These are phyloP conservation scores for Spongospora subterranea DNA, from an alignment of 208 protist genomes.

Conservation along the genomic window DNA sequence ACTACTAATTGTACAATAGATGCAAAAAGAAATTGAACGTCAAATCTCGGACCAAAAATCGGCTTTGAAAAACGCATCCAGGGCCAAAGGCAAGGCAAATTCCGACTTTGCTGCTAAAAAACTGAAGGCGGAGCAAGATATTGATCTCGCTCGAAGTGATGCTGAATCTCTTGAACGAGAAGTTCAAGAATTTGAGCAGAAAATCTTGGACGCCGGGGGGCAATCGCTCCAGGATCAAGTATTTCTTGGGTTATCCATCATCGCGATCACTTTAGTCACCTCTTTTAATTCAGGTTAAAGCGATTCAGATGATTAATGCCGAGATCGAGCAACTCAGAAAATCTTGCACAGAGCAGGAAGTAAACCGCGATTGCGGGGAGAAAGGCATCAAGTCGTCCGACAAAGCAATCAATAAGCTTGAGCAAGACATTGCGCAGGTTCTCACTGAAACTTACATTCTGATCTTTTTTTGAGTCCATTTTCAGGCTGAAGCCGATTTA, in stretches of 20 bases:
- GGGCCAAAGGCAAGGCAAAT: too few relatives aligned
- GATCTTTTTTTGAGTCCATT: constrained; percentile 5
- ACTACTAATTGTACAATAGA: too few relatives aligned
- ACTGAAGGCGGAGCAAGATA: not conserved
- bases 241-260: too few relatives aligned
- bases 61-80: too few relatives aligned
- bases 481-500: not conserved
- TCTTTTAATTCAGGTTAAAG: constrained; percentile 6
- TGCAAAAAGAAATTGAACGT: too few relatives aligned
- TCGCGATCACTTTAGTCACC: not conserved
- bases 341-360: not conserved
- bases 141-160: not conserved
- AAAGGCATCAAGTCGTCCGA: not conserved
- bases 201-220: constrained; percentile 59
- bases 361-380: not conserved
- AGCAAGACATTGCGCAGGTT: not conserved
- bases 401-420: constrained; percentile 42
- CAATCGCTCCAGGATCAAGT: constrained; percentile 48
- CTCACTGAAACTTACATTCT: too few relatives aligned
- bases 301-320: constrained; percentile 10
- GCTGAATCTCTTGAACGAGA: constrained; percentile 43
- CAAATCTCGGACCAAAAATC: too few relatives aligned
- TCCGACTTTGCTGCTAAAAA: too few relatives aligned
- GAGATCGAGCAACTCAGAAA: not conserved
- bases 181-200: constrained; percentile 64